Evolutionary conservation across 306 rosid species (phyloP), one percentile per base, ranked within the genome.

Genomic region (Citrullus amarus): DNA sequence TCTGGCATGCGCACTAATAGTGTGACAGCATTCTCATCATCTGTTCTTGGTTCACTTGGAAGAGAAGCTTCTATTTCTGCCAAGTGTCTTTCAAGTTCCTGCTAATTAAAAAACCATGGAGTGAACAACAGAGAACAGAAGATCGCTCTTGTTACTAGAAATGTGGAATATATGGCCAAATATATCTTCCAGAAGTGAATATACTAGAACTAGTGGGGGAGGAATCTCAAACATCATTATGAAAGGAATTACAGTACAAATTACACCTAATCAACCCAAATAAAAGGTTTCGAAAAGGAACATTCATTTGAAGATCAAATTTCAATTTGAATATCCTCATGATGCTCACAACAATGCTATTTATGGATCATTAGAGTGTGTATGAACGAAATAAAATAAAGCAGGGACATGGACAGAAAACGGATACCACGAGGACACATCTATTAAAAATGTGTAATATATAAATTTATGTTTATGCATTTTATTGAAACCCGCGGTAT

Each of bases 1-100:
- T 95, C 92, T 53, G 99, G 97, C 99, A 95, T 92, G 80, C 88
- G 88, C 83, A 95, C 97, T 77, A 88, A 65, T 78, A 95, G 86
- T 81, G 86, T 92, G 46, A 95, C 90, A 69, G 96, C 92, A 82
- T 86, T 88, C 55, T 88, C 97, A 83, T 88, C 89, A 79, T 87
- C 86, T 4, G 89, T 62, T 76, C 91, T 83, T 86, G 99, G 98
- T 85, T 95, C 99, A 13, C 83, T 82, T 12, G 97, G 97, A 44
- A 95, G 88, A 54, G 91, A 84, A 58, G 82, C 93, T 84, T 95
- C 99, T 86, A 90, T 91, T 53, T 88, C 93, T 7, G 88, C 92
- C 61, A 92, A 80, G 63, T 80, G 89, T 78, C 93, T 85, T 86
- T 92, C 97, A 86, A 92, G 82, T 85, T 92, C 97, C 99, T 95